Base-by-base conservation (phyloP, 371 early-diverging fungal genomes). In the Mucor piriformis region DNA sequence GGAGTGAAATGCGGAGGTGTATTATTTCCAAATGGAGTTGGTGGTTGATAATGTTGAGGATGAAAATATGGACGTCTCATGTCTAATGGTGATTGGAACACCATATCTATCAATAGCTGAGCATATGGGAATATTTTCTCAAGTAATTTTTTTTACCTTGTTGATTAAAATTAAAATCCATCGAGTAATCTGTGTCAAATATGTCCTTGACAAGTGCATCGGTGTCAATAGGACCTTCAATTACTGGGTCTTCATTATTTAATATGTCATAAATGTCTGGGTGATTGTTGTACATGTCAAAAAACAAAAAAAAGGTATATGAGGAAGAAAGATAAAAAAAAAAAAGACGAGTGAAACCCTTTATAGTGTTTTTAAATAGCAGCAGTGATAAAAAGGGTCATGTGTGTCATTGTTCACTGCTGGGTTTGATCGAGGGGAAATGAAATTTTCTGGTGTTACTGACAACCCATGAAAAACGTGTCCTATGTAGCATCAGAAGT, bases 121-220 rank as follows among this genome's bases (percentile, higher is more conserved):
- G n/a, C 0, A 29, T 34, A 35, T 54, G 37, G 33, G 46, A 50
- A 50, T 44, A 1, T 44, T 10, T 44, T 25, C n/a, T n/a, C n/a
- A n/a, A n/a, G n/a, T n/a, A n/a, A n/a, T n/a, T 44, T 24, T 44
- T 24, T 18, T 6, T 42, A 7, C 43, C 29, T 21, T 13, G n/a
- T 43, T 32, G 42, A 38, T 5, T 11, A 13, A 38, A 38, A 15
- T 11, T 38, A 15, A 38, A 38, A 15, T 4, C n/a, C 32, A 2
- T n/a, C n/a, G 34, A 29, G 32, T 49, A 50, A 15, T 46, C 15
- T 13, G 44, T 59, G 32, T 54, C 49, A 38, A 61, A 61, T 18
- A 66, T 61, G 29, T 53, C 47, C 44, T 57, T 61, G 21, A 62
- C 58, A 23, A 67, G 35, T 20, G 57, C 61, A 15, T 57, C 50